Percentiles rank a stretch among this genome's conserved stretches.
phyloP scores from a whole-genome alignment of 805 yeast species.

The Yamadazyma nakazawae region DNA sequence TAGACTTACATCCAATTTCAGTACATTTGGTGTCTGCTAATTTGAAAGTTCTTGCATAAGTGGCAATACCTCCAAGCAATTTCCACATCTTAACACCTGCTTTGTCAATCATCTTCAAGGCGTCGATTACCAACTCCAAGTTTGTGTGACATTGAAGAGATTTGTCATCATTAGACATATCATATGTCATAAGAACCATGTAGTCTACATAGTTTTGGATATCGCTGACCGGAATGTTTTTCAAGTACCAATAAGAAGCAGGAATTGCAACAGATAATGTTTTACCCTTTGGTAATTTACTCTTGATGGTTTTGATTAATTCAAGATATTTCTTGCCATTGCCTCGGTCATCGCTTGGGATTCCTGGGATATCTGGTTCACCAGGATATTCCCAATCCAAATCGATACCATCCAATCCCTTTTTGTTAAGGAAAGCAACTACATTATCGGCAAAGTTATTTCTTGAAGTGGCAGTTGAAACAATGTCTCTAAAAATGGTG shows the following conservation, averaged over 20 bases:
- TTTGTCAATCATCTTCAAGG: constrained; percentile 16
- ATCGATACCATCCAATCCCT: constrained; percentile 19
- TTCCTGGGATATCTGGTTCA: constrained; percentile 13
- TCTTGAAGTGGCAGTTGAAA: constrained; percentile 8
- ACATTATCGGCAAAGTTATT: constrained; percentile 16
- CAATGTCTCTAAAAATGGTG: constrained; percentile 13
- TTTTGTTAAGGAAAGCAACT: constrained; percentile 10
- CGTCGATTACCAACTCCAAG: constrained; percentile 5
- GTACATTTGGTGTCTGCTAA: constrained; percentile 11
- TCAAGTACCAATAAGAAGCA: constrained; percentile 16
- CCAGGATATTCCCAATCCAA: constrained; percentile 23
- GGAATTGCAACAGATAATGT: constrained; percentile 19
- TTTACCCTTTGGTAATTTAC: constrained; percentile 10
- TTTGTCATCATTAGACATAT: constrained; percentile 4
- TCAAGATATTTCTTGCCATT: constrained; percentile 15
- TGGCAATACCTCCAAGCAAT: constrained; percentile 20
- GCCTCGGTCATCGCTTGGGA: constrained; percentile 12
- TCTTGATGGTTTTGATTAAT: constrained; percentile 14
- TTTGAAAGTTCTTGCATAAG: constrained; percentile 18
- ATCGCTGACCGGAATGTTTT: constrained; percentile 16
- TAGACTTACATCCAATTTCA: constrained; percentile 13
- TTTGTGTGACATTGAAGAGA: constrained; percentile 17
- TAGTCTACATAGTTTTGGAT: constrained; percentile 17
- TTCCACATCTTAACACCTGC: constrained; percentile 19
- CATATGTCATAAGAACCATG: constrained; percentile 19